phyloP scores from a whole-genome alignment of 2,329 filamentous ascomycete species.

The Phialocephala subalpina region DNA sequence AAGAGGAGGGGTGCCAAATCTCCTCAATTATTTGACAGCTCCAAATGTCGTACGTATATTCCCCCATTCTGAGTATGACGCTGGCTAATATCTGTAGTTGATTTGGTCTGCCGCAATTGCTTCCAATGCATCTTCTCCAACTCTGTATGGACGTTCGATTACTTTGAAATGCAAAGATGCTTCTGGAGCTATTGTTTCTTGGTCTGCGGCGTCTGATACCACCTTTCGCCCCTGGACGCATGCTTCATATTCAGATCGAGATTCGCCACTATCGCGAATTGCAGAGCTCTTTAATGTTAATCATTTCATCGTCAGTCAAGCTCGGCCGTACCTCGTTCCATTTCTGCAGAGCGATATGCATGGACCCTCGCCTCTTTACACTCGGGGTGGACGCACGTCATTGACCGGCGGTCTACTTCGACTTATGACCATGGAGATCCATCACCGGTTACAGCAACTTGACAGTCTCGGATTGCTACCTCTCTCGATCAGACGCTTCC shows the following conservation, averaged over 20 bases:
- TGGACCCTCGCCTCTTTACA: constrained; percentile 70
- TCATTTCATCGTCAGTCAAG: constrained; percentile 94
- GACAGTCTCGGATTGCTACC: constrained; percentile 81
- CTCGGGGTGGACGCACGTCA: constrained; percentile 64
- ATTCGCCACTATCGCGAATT: constrained; percentile 67
- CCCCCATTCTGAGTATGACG: not conserved
- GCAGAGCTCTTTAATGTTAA: constrained; percentile 78
- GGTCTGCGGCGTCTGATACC: constrained; percentile 57
- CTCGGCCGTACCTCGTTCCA: constrained; percentile 86
- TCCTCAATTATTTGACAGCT: constrained; percentile 92
- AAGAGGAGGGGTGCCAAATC: constrained; percentile 78
- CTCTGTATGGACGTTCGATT: constrained; percentile 57
- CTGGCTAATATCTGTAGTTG: constrained; percentile 47
- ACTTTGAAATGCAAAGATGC: constrained; percentile 70
- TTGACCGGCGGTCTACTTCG: constrained; percentile 67
- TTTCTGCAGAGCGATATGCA: constrained; percentile 85
- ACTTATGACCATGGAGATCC: constrained; percentile 77
- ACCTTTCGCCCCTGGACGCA: constrained; percentile 64
- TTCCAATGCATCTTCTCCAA: constrained; percentile 59
- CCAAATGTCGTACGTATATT: constrained; percentile 80
- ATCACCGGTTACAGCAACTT: constrained; percentile 82
- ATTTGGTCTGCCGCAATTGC: constrained; percentile 68
- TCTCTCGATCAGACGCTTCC: constrained; percentile 72
- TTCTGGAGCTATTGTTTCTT: constrained; percentile 65
- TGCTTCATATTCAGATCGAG: constrained; percentile 59